phyloP scores from a whole-genome alignment of 1,284 basidiomycete species.

The Peniophora sp. region DNA sequence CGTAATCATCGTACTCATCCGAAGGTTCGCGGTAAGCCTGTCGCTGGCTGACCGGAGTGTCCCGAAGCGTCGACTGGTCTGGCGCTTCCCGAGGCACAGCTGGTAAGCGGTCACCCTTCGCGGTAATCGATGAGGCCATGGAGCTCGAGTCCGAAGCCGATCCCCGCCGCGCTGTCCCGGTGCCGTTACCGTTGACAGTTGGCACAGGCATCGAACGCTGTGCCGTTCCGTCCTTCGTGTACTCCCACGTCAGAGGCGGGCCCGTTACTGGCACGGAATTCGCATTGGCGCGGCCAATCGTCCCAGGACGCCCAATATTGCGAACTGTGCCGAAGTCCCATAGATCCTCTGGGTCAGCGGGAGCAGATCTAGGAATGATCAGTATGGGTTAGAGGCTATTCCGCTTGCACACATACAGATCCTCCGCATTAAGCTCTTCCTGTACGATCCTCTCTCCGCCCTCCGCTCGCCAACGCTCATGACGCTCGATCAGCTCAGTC shows the following conservation, averaged over 20 bases:
- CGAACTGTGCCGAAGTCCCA: constrained; percentile 95
- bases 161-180: constrained; percentile 5
- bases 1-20: constrained; percentile 62
- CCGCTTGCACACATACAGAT: constrained; percentile 38
- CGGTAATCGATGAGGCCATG: constrained; percentile 31
- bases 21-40: constrained; percentile 31
- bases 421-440: constrained; percentile 56
- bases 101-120: constrained; percentile 50
- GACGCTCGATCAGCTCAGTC: constrained; percentile 91
- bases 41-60: constrained; percentile 28
- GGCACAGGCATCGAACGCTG: constrained; percentile 29
- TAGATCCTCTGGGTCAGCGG: constrained; percentile 72
- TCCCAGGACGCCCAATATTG: constrained; percentile 39
- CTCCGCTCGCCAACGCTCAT: constrained; percentile 90
- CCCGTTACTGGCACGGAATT: constrained; percentile 53
- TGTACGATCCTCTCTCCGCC: constrained; percentile 75
- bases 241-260: constrained; percentile 70
- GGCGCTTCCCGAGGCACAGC: constrained; percentile 42
- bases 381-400: too few species aligned
- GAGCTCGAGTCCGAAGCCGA: constrained; percentile 15
- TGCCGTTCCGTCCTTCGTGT: constrained; percentile 42
- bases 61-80: constrained; percentile 57
- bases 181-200: constrained; percentile 18
- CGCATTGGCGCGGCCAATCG: constrained; percentile 50
- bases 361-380: constrained; percentile 31